Base-by-base conservation (phyloP, 495 filamentous ascomycete species). In the Haplographium delicatum region DNA sequence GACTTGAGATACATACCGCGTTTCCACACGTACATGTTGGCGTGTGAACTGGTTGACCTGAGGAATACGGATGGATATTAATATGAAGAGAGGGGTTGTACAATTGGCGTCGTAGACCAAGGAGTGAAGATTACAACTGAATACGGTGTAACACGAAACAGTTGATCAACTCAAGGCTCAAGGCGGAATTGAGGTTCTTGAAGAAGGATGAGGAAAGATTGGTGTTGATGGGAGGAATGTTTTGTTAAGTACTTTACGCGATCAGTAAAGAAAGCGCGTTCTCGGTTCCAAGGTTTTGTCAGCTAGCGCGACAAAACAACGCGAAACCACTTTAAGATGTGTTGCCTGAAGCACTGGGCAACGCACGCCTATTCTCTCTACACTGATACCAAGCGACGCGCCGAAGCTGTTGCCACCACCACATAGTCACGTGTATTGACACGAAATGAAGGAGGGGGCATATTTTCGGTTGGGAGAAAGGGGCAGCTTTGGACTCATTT, bases 1-100 rank as follows among this genome's bases (percentile, higher is more conserved):
- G 44, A 35, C 41, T 24, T 28, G 46, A 38, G 20, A 47, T 61
- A 73, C 74, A 58, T 72, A 79, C 75, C 76, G 65, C 76, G 71
- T 68, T 80, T 80, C 64, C 68, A 71, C 60, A 80, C 76, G 64
- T 72, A 80, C 76, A 80, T 80, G 52, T 64, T 64, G 65, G 59
- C 37, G 58, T 22, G 51, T 50, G 47, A 26, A 39, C 40, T 52
- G 23, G 22, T 33, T 13, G 5, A 30, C 39, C 11, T 50, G 24
- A 38, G 15, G 44, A 30, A 27, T 24, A 35, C 31, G 37, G 30
- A 16, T 30, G 34, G 23, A 40, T 38, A n/a, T n/a, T n/a, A n/a
- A n/a, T n/a, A n/a, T n/a, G n/a, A n/a, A n/a, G n/a, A n/a, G n/a
- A n/a, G n/a, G n/a, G n/a, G n/a, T n/a, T n/a, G n/a, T n/a, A n/a